Evolutionary conservation across 495 filamentous ascomycete genomes (phyloP).

Genomic region (Baudoinia panamericana): DNA sequence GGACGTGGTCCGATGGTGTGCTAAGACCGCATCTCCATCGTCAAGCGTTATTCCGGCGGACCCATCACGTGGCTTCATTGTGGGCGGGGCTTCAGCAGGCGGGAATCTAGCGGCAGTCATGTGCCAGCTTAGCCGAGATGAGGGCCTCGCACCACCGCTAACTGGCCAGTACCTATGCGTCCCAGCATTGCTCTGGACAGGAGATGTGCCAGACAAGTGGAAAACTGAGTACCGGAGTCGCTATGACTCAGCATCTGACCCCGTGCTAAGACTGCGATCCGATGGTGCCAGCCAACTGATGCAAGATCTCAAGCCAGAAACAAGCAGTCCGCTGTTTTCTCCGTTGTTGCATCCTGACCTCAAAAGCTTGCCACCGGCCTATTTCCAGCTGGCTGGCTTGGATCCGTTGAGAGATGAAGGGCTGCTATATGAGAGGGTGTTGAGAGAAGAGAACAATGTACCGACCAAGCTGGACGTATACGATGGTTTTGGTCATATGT

Average conservation of each 20-base stretch:
- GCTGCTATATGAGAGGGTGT: conserved; percentile 27
- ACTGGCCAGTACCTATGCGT: conserved; percentile 20
- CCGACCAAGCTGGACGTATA: conserved; percentile 9
- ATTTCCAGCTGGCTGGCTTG: conserved; percentile 22
- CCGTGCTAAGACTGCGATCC: conserved; percentile 1
- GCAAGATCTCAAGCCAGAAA: conserved; percentile 1
- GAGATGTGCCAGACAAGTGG: conserved; percentile 21
- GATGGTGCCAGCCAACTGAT: neutral
- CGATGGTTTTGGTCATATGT: conserved; percentile 34
- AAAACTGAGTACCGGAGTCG: conserved; percentile 24
- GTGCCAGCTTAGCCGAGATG: conserved; percentile 15
- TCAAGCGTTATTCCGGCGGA: conserved; percentile 8
- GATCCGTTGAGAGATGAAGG: conserved; percentile 32
- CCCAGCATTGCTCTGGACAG: conserved; percentile 12
- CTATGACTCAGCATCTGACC: conserved; percentile 22
- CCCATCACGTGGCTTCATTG: conserved; percentile 11
- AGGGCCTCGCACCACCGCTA: conserved; percentile 16
- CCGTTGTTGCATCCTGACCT: conserved; percentile 8
- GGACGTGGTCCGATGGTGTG: conserved; percentile 8
- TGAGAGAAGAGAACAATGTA: conserved; percentile 17
- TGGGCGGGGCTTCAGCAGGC: conserved; percentile 10
- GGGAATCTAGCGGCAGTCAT: conserved; percentile 10
- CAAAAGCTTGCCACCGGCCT: conserved; percentile 9
- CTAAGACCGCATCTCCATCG: conserved; percentile 9
- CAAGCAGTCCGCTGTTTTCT: neutral